phyloP scores from a whole-genome alignment of 2,329 filamentous ascomycete genomes.

The Botrytis hyacinthi region DNA sequence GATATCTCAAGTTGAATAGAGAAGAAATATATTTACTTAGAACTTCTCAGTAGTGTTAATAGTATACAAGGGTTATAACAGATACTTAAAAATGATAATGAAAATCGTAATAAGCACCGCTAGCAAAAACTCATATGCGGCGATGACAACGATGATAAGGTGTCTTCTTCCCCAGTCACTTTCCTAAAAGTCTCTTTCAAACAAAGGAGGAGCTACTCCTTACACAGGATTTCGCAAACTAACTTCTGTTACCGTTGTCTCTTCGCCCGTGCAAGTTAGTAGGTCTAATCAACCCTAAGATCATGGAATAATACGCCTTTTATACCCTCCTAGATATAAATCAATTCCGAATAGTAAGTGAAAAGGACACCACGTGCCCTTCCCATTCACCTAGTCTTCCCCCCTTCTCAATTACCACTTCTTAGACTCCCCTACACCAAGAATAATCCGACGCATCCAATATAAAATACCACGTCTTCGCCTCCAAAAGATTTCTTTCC shows the following conservation, averaged over 20 bases:
- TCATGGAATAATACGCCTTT: not conserved
- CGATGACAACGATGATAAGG: no score
- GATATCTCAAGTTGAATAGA: not conserved
- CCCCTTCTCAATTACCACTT: not conserved
- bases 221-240: rapidly evolving
- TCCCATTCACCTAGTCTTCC: not conserved
- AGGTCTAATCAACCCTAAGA: not conserved
- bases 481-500: not conserved
- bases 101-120: not conserved
- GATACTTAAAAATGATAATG: no score
- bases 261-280: rapidly evolving
- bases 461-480: not conserved
- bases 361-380: not conserved
- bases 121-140: not conserved
- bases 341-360: not conserved
- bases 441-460: not conserved
- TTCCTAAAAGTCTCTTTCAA: not conserved
- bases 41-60: not conserved
- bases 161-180: not conserved
- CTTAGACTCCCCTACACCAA: not conserved
- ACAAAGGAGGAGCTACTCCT: not conserved
- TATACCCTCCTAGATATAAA: not conserved
- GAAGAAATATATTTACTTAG: not conserved
- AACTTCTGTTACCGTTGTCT: rapidly evolving
- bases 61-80: not conserved